Conservation (phyloP, 1,139 yeast genomes). For the Saccharomyces pastorianus region DNA sequence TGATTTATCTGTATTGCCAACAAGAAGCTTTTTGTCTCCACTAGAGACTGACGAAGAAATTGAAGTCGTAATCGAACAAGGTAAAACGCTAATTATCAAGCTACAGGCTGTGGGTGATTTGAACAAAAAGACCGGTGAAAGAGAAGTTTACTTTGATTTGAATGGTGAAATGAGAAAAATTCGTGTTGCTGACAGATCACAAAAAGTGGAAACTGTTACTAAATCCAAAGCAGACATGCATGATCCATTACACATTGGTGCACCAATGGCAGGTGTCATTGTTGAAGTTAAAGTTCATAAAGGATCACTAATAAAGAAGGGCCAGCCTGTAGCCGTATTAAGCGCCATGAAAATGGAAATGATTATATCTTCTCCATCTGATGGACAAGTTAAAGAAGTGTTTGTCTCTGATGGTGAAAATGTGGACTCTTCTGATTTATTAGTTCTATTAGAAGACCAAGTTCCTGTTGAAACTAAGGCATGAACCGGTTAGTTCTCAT, state of each 20-base stretch:
- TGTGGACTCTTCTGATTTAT: conserved; percentile 82
- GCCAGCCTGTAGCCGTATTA: conserved; percentile 87
- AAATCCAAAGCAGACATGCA: conserved; percentile 83
- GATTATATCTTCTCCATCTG: conserved; percentile 87
- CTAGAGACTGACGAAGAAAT: conserved; percentile 81
- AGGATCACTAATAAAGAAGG: conserved; percentile 85
- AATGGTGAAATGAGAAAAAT: conserved; percentile 97
- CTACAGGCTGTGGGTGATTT: conserved; percentile 87
- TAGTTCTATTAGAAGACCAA: conserved; percentile 31
- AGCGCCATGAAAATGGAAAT: conserved; percentile 99
- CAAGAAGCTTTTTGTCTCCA: conserved; percentile 77
- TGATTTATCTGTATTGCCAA: conserved; percentile 86
- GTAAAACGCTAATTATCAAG: conserved; percentile 84
- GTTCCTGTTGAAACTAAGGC: conserved; percentile 13
- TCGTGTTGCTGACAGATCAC: conserved; percentile 76
- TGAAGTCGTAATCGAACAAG: conserved; percentile 80
- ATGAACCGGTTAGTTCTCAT: not conserved
- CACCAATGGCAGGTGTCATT: conserved; percentile 98
- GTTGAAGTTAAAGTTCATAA: conserved; percentile 84
- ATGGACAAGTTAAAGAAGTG: conserved; percentile 72
- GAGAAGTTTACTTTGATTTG: conserved; percentile 93
- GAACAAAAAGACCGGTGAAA: conserved; percentile 70
- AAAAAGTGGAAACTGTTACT: conserved; percentile 72
- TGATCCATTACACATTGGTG: conserved; percentile 87
- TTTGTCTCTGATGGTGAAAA: conserved; percentile 83